Evolutionary conservation across 352 stramenopile species (phyloP).

Genomic region (Phytopythium chamaehyphon): DNA sequence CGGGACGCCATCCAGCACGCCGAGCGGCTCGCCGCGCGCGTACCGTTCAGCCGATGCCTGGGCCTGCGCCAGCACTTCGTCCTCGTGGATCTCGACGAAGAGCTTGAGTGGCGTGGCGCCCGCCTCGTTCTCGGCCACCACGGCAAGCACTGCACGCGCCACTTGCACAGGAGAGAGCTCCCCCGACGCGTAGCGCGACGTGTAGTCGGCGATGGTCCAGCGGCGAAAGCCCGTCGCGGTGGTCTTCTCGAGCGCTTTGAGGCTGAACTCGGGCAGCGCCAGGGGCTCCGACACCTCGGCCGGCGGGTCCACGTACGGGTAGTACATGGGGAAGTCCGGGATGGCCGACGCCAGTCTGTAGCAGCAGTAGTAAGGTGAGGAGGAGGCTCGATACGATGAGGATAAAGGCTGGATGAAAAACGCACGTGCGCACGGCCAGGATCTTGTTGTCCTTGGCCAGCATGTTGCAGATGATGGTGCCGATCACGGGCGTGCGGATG

Average conservation of each 20-base stretch:
- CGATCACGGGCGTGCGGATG: conserved; percentile 39
- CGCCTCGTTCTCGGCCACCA: conserved; percentile 47
- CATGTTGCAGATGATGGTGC: conserved; percentile 39
- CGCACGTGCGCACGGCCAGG: conserved; percentile 47
- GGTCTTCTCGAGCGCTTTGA: conserved; percentile 8
- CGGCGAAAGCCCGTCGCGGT: conserved; percentile 34
- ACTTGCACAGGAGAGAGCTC: conserved; percentile 62
- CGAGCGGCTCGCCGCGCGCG: conserved; percentile 48
- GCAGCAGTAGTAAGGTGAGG: no score
- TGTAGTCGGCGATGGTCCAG: conserved; percentile 72
- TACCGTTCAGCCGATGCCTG: conserved; percentile 66
- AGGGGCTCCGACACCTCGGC: conserved; percentile 9
- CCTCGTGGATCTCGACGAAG: conserved; percentile 73
- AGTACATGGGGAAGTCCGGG: conserved; percentile 75
- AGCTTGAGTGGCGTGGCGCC: conserved; percentile 50
- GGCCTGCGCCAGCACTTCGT: conserved; percentile 68
- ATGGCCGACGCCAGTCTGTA: conserved; percentile 54
- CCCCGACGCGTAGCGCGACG: conserved; percentile 37
- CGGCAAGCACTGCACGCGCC: conserved; percentile 54
- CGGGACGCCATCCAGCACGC: conserved; percentile 85
- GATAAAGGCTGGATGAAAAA: background rate
- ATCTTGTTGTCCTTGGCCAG: conserved; percentile 61
- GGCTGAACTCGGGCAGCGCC: conserved; percentile 23
- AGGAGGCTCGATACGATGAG: background rate
- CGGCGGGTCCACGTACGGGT: conserved; percentile 59